phyloP scores from a whole-genome alignment of 2,329 filamentous ascomycete species.

The Colletotrichum limetticola region DNA sequence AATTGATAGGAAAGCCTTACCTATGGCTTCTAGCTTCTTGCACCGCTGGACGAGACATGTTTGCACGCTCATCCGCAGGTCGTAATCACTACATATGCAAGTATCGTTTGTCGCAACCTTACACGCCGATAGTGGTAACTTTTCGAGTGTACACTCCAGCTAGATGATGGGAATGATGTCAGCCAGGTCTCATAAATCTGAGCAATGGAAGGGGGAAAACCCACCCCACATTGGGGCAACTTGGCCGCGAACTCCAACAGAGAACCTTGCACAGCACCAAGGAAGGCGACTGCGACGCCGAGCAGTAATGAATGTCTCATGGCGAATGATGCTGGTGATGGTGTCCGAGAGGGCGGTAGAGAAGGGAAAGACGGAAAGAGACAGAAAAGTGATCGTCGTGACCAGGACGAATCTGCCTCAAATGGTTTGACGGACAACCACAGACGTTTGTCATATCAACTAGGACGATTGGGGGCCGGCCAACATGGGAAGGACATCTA shows the following conservation, averaged over 20 bases:
- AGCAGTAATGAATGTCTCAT: conserved; percentile 32
- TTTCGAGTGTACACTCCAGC: conserved; percentile 38
- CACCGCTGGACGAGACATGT: conserved; percentile 41
- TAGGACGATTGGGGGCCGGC: too few relatives aligned
- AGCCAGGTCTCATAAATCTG: neutral
- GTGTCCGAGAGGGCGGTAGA: neutral
- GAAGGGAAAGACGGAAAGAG: neutral
- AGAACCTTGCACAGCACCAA: conserved; percentile 25
- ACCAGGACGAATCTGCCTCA: neutral
- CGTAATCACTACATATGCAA: conserved; percentile 43
- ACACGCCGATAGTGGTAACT: conserved; percentile 41
- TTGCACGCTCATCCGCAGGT: conserved; percentile 35
- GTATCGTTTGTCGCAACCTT: conserved; percentile 38
- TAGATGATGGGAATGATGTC: conserved; percentile 6
- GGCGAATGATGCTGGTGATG: neutral
- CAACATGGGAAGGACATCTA: conserved; percentile 3
- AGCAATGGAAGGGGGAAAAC: neutral
- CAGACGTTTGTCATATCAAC: conserved; percentile 4
- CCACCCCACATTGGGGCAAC: conserved; percentile 39
- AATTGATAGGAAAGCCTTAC: conserved; percentile 31
- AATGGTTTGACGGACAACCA: neutral
- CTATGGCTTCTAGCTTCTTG: conserved; percentile 39
- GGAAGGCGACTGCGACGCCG: conserved; percentile 30
- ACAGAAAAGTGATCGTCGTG: neutral
- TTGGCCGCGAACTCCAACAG: conserved; percentile 33